Conservation (phyloP, 129 eudicot genomes). For the Flaveria brownii region DNA sequence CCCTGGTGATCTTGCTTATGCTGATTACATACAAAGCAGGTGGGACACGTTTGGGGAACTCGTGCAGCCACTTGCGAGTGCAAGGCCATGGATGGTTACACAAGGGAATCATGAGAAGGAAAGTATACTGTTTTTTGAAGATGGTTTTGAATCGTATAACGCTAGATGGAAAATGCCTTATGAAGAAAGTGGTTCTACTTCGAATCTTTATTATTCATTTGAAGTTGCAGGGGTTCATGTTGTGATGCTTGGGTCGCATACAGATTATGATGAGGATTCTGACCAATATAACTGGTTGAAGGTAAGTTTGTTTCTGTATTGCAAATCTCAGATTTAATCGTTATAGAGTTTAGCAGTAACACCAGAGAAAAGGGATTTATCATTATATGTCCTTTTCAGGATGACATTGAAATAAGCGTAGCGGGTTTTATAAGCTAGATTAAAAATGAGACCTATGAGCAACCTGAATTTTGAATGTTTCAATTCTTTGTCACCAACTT, state of each 20-base stretch:
- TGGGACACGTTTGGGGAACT: constrained; percentile 93
- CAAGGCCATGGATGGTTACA: constrained; percentile 96
- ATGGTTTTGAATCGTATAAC: constrained; percentile 67
- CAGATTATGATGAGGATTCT: constrained; percentile 70
- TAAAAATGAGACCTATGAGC: neutral
- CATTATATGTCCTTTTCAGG: neutral
- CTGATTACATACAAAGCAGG: constrained; percentile 67
- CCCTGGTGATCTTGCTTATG: constrained; percentile 93
- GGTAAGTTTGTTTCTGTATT: constrained; percentile 44
- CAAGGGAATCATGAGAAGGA: constrained; percentile 95
- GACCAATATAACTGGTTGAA: constrained; percentile 89
- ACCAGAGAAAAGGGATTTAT: neutral
- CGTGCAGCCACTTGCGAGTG: constrained; percentile 94
- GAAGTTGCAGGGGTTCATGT: constrained; percentile 87
- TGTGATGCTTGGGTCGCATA: constrained; percentile 93
- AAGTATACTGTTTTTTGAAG: constrained; percentile 57
- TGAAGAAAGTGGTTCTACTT: constrained; percentile 84
- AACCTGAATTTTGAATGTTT: neutral
- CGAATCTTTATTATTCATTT: constrained; percentile 87
- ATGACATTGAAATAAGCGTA: too few relatives aligned
- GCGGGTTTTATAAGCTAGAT: too few relatives aligned
- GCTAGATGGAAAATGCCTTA: constrained; percentile 98
- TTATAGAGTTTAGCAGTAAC: neutral
- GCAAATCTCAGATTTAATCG: neutral
- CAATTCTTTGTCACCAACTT: neutral